Base-by-base conservation (phyloP, 306 rosid genomes). In the Vigna radiata region DNA sequence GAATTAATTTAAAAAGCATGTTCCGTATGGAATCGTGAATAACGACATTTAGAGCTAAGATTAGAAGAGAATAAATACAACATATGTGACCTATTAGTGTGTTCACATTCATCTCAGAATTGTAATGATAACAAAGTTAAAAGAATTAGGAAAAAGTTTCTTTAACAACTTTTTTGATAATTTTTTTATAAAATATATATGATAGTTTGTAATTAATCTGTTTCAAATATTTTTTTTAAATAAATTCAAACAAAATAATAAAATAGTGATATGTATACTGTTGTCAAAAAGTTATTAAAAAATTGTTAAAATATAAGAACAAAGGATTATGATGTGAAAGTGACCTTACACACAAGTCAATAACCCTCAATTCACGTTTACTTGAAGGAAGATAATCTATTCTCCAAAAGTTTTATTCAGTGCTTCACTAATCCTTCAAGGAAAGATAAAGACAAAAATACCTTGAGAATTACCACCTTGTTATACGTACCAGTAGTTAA, bases 391-490 rank as follows among this genome's bases (percentile, higher is more conserved):
- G 77, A 60, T 36, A 71, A 37, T 49, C 41, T 7, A 61, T 70
- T 62, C 66, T 13, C 1, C 52, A 61, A 79, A 76, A 56, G 4
- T 48, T 70, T 76, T 61, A 83, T 64, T 76, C 19, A 50, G 49
- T 64, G 76, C 31, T 52, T 73, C 79, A 76, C 84, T 73, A 55
- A 74, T 43, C 72, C 16, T 73, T 19, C 21, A 19, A 19, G 0
- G 0, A 19, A 19, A 19, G 21, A 19, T 19, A 19, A 19, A 19
- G 21, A 19, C 21, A 19, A 19, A 21, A 69, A 13, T 11, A 54
- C 29, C 15, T 9, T 33, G 25, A 73, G 6, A 65, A 48, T 29
- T 61, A 52, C 33, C 59, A 23, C 77, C 83, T 18, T 61, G 70
- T n/a, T n/a, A n/a, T n/a, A n/a, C n/a, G n/a, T n/a, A n/a, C n/a